Evolutionary conservation across 1,284 basidiomycete genomes (phyloP).

Genomic region (Puccinia triticina): DNA sequence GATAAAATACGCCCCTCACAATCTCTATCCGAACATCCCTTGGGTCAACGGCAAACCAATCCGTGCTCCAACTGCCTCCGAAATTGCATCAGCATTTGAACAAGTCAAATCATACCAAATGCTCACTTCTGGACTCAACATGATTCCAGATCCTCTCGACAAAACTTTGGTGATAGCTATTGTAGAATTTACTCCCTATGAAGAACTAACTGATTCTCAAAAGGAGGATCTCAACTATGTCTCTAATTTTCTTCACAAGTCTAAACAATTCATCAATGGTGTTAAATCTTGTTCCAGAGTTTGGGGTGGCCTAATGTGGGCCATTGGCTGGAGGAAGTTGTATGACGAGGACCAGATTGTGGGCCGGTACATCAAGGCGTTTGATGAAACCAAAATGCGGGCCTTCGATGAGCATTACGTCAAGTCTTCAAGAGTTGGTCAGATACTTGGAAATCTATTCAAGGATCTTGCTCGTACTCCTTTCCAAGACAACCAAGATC

Average conservation of each 20-base stretch:
- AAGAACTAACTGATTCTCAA: not conserved
- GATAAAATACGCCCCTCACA: not conserved
- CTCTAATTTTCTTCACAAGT: not conserved
- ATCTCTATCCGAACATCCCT: not conserved
- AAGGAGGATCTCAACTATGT: not conserved
- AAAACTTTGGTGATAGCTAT: not conserved
- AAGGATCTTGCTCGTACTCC: not conserved
- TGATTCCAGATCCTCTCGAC: not conserved
- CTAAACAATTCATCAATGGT: not conserved
- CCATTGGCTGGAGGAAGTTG: not conserved
- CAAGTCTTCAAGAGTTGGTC: not conserved
- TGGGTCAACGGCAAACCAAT: not conserved
- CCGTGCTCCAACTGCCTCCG: not conserved
- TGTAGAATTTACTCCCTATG: not conserved
- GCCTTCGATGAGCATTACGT: not conserved
- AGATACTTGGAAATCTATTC: not conserved
- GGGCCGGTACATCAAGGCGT: not conserved
- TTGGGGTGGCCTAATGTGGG: constrained; percentile 25
- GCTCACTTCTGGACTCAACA: not conserved
- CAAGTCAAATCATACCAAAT: not conserved
- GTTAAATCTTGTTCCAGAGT: not conserved
- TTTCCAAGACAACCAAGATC: too few relatives aligned
- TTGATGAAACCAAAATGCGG: not conserved
- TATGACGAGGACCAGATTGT: not conserved
- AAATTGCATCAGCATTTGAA: not conserved